Base-by-base conservation (phyloP, 305 asterid genomes). In the Fraxinus sp. region DNA sequence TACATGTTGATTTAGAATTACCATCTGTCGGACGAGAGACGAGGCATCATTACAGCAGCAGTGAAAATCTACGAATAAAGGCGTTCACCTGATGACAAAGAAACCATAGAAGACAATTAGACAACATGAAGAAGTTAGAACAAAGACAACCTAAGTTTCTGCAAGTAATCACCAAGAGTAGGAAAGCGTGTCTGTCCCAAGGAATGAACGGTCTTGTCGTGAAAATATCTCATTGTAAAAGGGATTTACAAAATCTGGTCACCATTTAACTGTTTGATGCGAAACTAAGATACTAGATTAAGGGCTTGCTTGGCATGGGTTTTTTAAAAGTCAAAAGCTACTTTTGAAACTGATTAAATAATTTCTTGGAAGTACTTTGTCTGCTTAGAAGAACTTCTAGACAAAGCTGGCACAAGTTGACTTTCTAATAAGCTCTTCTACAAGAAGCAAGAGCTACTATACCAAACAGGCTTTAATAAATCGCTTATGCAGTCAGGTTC, bases 41-140 rank as follows among this genome's bases (percentile, higher is more conserved):
- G 24, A 18, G 7, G 68, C 68, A 28, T 46, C 70, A 77, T 3
- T 76, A 35, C 32, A 57, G 68, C 64, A 37, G 68, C 55, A 35
- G 57, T 32, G 72, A 28, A 77, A 24, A n/a, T 18, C 8, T 43
- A 2, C n/a, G 78, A 18, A 24, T 11, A 13, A 52, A 14, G 24
- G 10, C 32, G 59, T 75, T 68, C 77, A 36, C 86, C 86, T 82
- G 83, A 62, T 13, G 26, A 74, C 26, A 66, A 22, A n/a, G 66
- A 22, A 24, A 10, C 36, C 74, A 7, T n/a, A 57, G 26, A 85
- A 68, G 33, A 36, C 59, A 13, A 37, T 22, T 62, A 55, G 26
- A 79, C 52, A 1, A 75, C 73, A 24, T 7, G 30, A 64, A 59
- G 11, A 28, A 66, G 33, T 66, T 66, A 66, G 9, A 62, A 62